Base-by-base conservation (phyloP, 2,329 filamentous ascomycete species). In the Trichoderma sp. region DNA sequence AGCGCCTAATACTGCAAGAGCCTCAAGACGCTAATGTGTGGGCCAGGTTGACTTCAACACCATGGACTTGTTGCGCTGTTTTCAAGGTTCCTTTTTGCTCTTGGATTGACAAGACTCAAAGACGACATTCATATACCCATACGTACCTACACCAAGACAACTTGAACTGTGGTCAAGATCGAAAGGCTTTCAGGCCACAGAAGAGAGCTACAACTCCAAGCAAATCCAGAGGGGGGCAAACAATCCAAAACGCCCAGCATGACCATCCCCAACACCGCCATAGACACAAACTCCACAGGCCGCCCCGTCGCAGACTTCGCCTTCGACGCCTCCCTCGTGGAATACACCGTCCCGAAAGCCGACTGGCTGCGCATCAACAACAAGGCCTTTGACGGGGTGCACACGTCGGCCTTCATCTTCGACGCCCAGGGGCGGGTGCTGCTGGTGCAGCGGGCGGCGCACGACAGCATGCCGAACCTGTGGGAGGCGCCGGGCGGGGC, bases 401-500 rank as follows among this genome's bases (percentile, higher is more conserved):
- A 74, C 15, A 71, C 72, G 4, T 72, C 72, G 59, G 74, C 75
- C 17, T 68, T 79, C 51, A 73, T 80, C 66, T 78, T 79, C 65
- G 69, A 77, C 71, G 17, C 68, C 45, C 45, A 68, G 7, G 64
- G 71, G 62, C 73, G 74, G 44, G 71, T 83, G 54, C 78, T 83
- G 2, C 77, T 84, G 21, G 69, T 83, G 10, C 81, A 82, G 70
- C 80, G 81, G 70, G 78, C 80, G 30, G 67, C 75, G 6, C 72
- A 76, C 68, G 81, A 83, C 72, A 79, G 72, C 62, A 77, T 79
- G 73, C 81, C 82, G 3, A 71, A 77, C 64, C 72, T 68, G 4
- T 84, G 82, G 82, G 82, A 85, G 65, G 67, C 77, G 0, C 82
- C 82, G 1, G 82, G 82, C 24, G 82, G 82, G n/a, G 78, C 74